Evolutionary conservation across 345 rosid species (phyloP).

Genomic region (Moricandia arvensis): DNA sequence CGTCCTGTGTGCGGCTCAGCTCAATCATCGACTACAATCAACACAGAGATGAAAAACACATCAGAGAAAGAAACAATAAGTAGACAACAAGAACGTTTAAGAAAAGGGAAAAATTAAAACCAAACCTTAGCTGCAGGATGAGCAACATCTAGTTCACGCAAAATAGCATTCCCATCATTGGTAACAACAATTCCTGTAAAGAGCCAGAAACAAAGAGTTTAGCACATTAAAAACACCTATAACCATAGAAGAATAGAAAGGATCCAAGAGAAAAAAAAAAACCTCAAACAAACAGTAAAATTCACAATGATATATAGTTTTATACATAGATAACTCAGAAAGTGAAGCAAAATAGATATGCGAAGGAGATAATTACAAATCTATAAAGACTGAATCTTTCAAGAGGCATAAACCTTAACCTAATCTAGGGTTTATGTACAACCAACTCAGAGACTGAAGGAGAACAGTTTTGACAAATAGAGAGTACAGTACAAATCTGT

Average conservation of each 20-base stretch:
- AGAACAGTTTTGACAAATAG: neutral
- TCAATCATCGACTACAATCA: conserved; percentile 84
- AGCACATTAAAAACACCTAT: neutral
- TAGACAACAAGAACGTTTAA: neutral
- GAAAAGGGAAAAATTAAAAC: conserved; percentile 25
- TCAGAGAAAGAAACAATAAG: neutral
- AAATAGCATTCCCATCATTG: conserved; percentile 93
- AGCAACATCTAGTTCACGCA: conserved; percentile 87
- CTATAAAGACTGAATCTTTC: neutral
- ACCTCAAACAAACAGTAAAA: neutral
- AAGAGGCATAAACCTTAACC: conserved; percentile 10
- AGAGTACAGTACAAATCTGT: neutral
- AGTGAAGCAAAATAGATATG: neutral
- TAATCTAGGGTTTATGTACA: conserved; percentile 3
- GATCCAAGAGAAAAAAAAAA: neutral
- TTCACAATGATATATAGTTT: neutral
- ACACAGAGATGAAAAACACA: neutral
- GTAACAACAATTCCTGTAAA: conserved; percentile 83
- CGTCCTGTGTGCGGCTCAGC: conserved; percentile 93
- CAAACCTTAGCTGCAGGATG: conserved; percentile 98
- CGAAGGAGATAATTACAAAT: neutral
- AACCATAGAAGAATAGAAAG: neutral
- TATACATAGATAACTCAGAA: conserved; percentile 2
- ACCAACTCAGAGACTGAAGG: neutral
- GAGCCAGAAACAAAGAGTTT: neutral